These are phyloP conservation scores for Choanephora cucurbitarum DNA, from an alignment of 371 early-diverging fungal species.

Conservation along the genomic window DNA sequence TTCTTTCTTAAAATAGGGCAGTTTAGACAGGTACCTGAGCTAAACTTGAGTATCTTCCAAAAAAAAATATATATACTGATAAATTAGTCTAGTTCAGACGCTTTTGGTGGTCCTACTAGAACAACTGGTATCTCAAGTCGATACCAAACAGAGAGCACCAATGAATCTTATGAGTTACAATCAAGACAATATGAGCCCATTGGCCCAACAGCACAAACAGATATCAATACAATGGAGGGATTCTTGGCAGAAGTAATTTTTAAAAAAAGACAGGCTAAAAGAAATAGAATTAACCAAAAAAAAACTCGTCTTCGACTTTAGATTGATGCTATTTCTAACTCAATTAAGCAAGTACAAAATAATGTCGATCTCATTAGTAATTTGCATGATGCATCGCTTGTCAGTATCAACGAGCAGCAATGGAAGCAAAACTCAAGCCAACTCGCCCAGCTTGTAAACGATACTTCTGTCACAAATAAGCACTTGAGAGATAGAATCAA, in stretches of 20 bases:
- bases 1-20: not conserved
- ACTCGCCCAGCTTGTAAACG: conserved; percentile 59
- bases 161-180: not conserved
- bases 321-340: conserved; percentile 62
- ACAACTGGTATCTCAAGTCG: conserved; percentile 8
- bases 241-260: conserved; percentile 19
- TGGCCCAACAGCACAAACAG: not conserved
- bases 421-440: conserved; percentile 54
- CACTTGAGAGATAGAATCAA: conserved; percentile 61
- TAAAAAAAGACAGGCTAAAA: not conserved
- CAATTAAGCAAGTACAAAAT: conserved; percentile 55
- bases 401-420: conserved; percentile 65
- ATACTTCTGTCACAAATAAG: conserved; percentile 57
- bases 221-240: conserved; percentile 24
- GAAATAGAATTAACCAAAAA: not conserved
- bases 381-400: conserved; percentile 63
- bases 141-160: not conserved
- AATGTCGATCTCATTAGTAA: conserved; percentile 62
- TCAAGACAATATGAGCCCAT: not conserved
- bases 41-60: not conserved
- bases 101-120: conserved; percentile 23
- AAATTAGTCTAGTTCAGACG: conserved; percentile 1
- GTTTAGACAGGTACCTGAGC: conserved; percentile 9
- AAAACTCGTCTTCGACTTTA: conserved; percentile 22
- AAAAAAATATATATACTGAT: not conserved